Evolutionary conservation across 169 alveolate genomes (phyloP).

Genomic region (Fabrea salina): DNA sequence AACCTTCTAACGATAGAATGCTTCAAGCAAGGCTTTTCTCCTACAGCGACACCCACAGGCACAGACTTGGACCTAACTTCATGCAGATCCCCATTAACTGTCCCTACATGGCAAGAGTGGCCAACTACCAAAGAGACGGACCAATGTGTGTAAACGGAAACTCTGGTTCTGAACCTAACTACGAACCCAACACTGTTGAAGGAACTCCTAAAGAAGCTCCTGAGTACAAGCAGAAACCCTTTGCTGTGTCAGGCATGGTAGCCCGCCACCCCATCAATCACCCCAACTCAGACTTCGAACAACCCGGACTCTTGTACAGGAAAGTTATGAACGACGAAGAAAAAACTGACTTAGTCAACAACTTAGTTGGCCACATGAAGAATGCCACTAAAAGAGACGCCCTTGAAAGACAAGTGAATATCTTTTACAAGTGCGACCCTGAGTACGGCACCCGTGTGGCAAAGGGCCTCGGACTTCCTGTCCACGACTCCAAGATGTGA

Average conservation of each 20-base stretch:
- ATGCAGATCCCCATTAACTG: slow-evolving; percentile 79
- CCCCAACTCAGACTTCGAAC: slow-evolving; percentile 62
- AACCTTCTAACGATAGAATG: slow-evolving; percentile 80
- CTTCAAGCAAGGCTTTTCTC: slow-evolving; percentile 84
- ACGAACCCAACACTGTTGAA: slow-evolving; percentile 72
- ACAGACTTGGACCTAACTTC: slow-evolving; percentile 78
- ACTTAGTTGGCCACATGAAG: slow-evolving; percentile 56
- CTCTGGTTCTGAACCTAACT: slow-evolving; percentile 64
- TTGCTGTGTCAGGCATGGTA: slow-evolving; percentile 49
- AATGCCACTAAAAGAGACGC: slow-evolving; percentile 58
- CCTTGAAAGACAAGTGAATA: slow-evolving; percentile 56
- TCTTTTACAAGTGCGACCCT: slow-evolving; percentile 63
- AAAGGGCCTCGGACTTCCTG: slow-evolving; percentile 43
- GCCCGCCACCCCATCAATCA: slow-evolving; percentile 60
- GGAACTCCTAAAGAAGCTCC: slow-evolving; percentile 55
- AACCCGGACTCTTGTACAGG: slow-evolving; percentile 70
- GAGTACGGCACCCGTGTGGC: slow-evolving; percentile 71
- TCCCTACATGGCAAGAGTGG: slow-evolving; percentile 71
- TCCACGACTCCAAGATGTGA: slow-evolving; percentile 9
- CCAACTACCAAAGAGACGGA: slow-evolving; percentile 73
- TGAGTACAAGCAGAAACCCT: slow-evolving; percentile 31
- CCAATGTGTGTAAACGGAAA: slow-evolving; percentile 61
- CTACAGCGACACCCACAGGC: slow-evolving; percentile 83
- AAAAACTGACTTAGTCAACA: slow-evolving; percentile 44
- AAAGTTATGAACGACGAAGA: slow-evolving; percentile 57